These are phyloP conservation scores for Hypoxylon perforatum DNA, from an alignment of 495 filamentous ascomycete species.

Conservation along the genomic window DNA sequence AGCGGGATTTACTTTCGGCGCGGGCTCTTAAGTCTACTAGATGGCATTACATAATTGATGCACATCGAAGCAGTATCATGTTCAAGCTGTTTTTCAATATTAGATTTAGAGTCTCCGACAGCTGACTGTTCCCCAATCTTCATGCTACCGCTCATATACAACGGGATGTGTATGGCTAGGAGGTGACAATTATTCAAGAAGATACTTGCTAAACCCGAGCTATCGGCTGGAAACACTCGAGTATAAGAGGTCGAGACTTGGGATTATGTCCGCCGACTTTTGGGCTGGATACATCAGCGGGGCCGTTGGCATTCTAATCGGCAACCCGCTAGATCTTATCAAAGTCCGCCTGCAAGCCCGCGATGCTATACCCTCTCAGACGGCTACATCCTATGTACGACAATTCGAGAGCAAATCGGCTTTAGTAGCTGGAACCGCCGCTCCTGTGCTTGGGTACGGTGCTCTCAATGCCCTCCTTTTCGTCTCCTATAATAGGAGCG, in stretches of 20 bases:
- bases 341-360: constrained; percentile 83
- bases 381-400: constrained; percentile 35
- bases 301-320: constrained; percentile 82
- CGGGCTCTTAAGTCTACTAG: too few species aligned
- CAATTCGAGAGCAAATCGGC: constrained; percentile 49
- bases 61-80: too few species aligned
- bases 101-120: too few species aligned
- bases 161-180: too few species aligned
- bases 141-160: too few species aligned
- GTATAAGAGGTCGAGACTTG: neutral
- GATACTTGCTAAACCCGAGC: too few species aligned
- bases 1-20: too few species aligned
- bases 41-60: too few species aligned
- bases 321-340: constrained; percentile 86
- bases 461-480: constrained; percentile 90
- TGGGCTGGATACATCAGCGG: constrained; percentile 89
- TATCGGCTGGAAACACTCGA: too few species aligned
- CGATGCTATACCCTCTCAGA: constrained; percentile 28
- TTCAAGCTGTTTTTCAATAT: too few species aligned
- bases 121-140: too few species aligned
- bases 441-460: constrained; percentile 87
- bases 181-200: too few species aligned
- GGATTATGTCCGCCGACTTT: constrained; percentile 81
- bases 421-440: constrained; percentile 71
- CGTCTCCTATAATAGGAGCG: constrained; percentile 82